phyloP scores from a whole-genome alignment of 495 filamentous ascomycete species.

The Annulohypoxylon stygium region DNA sequence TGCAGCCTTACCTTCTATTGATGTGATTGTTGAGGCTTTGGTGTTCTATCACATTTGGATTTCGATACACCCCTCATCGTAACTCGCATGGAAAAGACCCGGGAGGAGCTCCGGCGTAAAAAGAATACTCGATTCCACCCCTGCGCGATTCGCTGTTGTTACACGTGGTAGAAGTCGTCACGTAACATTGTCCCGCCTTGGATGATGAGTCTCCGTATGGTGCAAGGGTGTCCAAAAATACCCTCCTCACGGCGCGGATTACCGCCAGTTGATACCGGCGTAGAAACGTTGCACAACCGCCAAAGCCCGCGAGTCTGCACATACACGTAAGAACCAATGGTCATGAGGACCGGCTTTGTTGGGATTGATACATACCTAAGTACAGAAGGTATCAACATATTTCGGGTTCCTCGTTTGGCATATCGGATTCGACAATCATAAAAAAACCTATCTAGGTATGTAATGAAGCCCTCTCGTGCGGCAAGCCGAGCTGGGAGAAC shows the following conservation, averaged over 20 bases:
- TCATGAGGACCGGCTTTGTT: slow-evolving; percentile 15
- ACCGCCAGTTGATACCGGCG: slow-evolving; percentile 46
- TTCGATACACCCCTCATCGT: background rate
- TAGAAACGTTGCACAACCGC: slow-evolving; percentile 30
- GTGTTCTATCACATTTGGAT: slow-evolving; percentile 1
- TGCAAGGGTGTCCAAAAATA: slow-evolving; percentile 44
- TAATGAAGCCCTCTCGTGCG: background rate
- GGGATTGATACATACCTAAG: slow-evolving; percentile 14
- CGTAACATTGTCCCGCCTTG: slow-evolving; percentile 28
- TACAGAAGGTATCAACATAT: slow-evolving; percentile 29
- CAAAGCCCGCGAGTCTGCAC: slow-evolving; percentile 29
- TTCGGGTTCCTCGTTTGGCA: slow-evolving; percentile 10
- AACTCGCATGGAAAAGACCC: background rate
- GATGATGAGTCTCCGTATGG: slow-evolving; percentile 27
- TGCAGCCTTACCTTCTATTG: background rate
- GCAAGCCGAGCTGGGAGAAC: slow-evolving; percentile 11
- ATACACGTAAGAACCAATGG: slow-evolving; percentile 32
- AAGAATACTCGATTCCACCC: slow-evolving; percentile 15
- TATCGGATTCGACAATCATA: slow-evolving; percentile 17
- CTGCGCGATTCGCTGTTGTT: slow-evolving; percentile 17
- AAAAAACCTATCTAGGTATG: background rate
- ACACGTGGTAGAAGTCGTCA: slow-evolving; percentile 36
- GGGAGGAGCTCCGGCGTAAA: slow-evolving; percentile 10
- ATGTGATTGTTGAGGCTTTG: background rate
- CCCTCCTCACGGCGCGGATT: slow-evolving; percentile 40